phyloP scores from a whole-genome alignment of 1,284 basidiomycete species.

The Boletus hoseneyae region DNA sequence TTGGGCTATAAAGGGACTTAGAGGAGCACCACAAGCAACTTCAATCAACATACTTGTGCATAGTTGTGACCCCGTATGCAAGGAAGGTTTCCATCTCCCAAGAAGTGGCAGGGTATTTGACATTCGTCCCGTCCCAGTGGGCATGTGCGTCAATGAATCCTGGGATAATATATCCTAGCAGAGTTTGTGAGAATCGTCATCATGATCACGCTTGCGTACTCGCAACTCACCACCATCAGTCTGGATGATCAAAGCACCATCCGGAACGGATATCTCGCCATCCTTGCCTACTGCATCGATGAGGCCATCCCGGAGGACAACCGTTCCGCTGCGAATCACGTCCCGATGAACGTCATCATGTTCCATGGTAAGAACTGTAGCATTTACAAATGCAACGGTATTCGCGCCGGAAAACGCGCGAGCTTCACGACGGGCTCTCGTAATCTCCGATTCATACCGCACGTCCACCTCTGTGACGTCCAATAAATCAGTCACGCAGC shows the following conservation, averaged over 20 bases:
- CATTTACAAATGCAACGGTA: slow-evolving; percentile 58
- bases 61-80: slow-evolving; percentile 71
- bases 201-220: neutral
- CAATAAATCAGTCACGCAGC: slow-evolving; percentile 52
- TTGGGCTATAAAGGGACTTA: slow-evolving; percentile 46
- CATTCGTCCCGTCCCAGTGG: slow-evolving; percentile 58
- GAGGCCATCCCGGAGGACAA: slow-evolving; percentile 52
- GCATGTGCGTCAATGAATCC: slow-evolving; percentile 76
- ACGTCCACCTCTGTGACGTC: slow-evolving; percentile 55
- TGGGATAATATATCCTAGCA: slow-evolving; percentile 58
- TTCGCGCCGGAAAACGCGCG: slow-evolving; percentile 35
- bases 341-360: slow-evolving; percentile 37
- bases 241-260: slow-evolving; percentile 50
- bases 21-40: neutral
- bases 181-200: slow-evolving; percentile 2
- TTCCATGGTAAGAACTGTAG: slow-evolving; percentile 65
- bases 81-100: slow-evolving; percentile 76
- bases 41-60: slow-evolving; percentile 58
- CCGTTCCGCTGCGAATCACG: slow-evolving; percentile 46
- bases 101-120: slow-evolving; percentile 55
- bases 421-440: slow-evolving; percentile 54
- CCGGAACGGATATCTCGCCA: slow-evolving; percentile 36
- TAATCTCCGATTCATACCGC: slow-evolving; percentile 57
- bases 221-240: slow-evolving; percentile 53
- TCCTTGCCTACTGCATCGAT: slow-evolving; percentile 49